A percentile compares a stretch with the other conserved stretches of the same genome.
Evolutionary conservation across 2,329 filamentous ascomycete genomes (phyloP).

Genomic region (Pseudocercospora vitis): DNA sequence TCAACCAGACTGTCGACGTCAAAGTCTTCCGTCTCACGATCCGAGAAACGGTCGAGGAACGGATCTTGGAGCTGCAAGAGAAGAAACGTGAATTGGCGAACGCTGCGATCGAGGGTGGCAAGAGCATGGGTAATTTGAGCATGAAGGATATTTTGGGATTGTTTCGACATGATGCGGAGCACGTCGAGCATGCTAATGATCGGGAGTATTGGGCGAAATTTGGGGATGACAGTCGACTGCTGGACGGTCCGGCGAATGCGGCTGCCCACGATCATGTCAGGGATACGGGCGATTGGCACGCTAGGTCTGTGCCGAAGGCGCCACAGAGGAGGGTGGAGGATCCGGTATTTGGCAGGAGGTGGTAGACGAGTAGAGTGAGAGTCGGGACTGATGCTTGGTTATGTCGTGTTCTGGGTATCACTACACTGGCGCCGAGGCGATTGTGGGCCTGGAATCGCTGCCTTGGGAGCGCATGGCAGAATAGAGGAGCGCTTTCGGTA

Average conservation of each 20-base stretch:
- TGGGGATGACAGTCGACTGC: conserved; percentile 39
- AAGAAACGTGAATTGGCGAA: conserved; percentile 91
- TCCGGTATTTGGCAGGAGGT: conserved; percentile 41
- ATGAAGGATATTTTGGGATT: conserved; percentile 92
- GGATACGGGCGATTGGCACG: conserved; percentile 11
- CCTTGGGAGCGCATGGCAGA: too few species aligned
- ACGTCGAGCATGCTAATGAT: conserved; percentile 42
- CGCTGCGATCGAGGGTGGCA: conserved; percentile 79
- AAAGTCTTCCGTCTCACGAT: conserved; percentile 94
- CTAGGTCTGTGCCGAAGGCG: conserved; percentile 21
- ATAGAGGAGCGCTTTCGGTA: too few species aligned
- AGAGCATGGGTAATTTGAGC: conserved; percentile 77
- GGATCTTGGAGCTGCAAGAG: conserved; percentile 91
- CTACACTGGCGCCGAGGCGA: too few species aligned
- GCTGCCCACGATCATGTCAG: conserved; percentile 7
- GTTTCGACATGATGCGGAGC: conserved; percentile 70
- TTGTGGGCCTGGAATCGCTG: too few species aligned
- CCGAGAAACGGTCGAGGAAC: conserved; percentile 81
- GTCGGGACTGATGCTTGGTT: too few species aligned
- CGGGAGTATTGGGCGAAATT: conserved; percentile 42
- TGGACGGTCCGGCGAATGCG: conserved; percentile 30
- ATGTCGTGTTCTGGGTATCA: too few species aligned
- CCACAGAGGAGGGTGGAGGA: conserved; percentile 33
- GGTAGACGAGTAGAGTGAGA: too few species aligned
- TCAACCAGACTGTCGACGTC: conserved; percentile 93